phyloP scores from a whole-genome alignment of 345 rosid species.

The Schrenkiella parvula region DNA sequence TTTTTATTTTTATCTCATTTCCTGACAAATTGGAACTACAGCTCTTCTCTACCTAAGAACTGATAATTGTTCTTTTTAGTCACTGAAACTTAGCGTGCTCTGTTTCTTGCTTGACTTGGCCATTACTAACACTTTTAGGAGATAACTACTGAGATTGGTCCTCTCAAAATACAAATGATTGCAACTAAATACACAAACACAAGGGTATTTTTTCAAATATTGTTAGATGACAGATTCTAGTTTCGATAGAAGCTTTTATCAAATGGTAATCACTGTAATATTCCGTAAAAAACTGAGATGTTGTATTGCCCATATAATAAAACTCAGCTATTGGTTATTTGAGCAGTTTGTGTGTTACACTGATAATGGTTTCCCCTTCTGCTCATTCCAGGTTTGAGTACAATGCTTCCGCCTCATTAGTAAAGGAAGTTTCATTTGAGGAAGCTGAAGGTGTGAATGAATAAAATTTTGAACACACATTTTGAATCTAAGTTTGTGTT shows the following conservation, averaged over 20 bases:
- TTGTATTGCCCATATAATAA: neutral
- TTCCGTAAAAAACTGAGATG: neutral
- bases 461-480: neutral
- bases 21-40: neutral
- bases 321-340: neutral
- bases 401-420: constrained; percentile 67
- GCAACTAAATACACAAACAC: neutral
- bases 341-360: neutral
- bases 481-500: neutral
- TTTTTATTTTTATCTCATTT: neutral
- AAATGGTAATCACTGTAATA: neutral
- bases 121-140: neutral
- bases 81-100: neutral
- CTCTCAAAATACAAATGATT: neutral
- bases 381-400: constrained; percentile 63
- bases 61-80: neutral
- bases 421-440: constrained; percentile 79
- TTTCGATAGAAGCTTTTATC: neutral
- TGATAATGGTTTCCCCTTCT: constrained; percentile 6
- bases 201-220: neutral
- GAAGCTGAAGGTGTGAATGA: constrained; percentile 62
- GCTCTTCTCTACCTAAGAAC: neutral
- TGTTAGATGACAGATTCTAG: neutral
- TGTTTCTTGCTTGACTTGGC: neutral
- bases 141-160: neutral